phyloP scores from a whole-genome alignment of 306 rosid genomes.

The Pterocarpus macrocarpus region DNA sequence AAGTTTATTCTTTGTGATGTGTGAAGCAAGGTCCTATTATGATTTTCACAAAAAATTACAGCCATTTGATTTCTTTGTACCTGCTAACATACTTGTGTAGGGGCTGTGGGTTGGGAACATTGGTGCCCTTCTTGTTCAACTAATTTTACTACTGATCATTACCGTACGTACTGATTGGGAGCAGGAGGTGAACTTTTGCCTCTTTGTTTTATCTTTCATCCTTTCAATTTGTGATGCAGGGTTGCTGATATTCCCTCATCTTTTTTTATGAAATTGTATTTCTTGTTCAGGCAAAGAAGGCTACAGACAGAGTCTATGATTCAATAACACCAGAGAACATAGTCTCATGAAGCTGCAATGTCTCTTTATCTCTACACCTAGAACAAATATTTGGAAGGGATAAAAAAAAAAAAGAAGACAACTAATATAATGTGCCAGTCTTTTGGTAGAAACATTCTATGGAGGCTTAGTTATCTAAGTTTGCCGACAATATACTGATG shows the following conservation, averaged over 20 bases:
- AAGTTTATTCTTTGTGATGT: neutral
- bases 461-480: too few species aligned
- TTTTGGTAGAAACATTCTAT: too few species aligned
- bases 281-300: conserved; percentile 55
- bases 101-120: conserved; percentile 86
- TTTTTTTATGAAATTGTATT: neutral
- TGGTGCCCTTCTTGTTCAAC: conserved; percentile 67
- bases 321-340: conserved; percentile 37
- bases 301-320: conserved; percentile 59
- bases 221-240: neutral
- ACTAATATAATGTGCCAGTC: too few species aligned
- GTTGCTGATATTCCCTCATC: neutral
- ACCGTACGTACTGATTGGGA: conserved; percentile 72
- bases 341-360: conserved; percentile 13
- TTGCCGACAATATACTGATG: too few species aligned
- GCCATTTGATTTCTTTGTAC: neutral
- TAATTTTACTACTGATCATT: conserved; percentile 49
- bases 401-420: too few species aligned
- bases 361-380: too few species aligned
- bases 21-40: neutral
- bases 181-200: conserved; percentile 53
- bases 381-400: too few species aligned
- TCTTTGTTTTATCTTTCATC: neutral
- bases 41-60: too few species aligned
- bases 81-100: conserved; percentile 32